Conservation (phyloP, 2,329 filamentous ascomycete genomes). For the Microsporum ferrugineum region DNA sequence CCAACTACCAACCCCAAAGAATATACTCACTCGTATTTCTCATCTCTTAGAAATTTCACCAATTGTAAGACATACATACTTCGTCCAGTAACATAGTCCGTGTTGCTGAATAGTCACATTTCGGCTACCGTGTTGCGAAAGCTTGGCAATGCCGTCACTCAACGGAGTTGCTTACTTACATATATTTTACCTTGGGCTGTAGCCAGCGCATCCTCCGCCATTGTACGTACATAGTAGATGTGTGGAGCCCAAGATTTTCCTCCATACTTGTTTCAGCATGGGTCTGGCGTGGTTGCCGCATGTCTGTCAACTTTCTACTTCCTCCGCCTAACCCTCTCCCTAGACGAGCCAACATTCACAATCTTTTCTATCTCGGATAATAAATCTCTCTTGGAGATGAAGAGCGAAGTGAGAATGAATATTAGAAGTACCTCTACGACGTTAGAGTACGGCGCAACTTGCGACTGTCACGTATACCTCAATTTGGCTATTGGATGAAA, state of each 20-base stretch:
- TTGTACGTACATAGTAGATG: not conserved
- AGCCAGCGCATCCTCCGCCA: not conserved
- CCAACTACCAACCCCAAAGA: too few relatives aligned
- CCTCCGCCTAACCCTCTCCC: not conserved
- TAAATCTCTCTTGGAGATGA: not conserved
- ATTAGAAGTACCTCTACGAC: not conserved
- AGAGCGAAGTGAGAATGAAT: not conserved
- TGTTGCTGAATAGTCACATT: not conserved
- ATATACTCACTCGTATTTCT: too few relatives aligned
- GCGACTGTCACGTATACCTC: too few relatives aligned
- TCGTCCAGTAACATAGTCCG: not conserved
- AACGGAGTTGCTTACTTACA: not conserved
- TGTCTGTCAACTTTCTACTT: not conserved
- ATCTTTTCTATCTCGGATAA: too few relatives aligned
- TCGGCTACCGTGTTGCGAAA: not conserved
- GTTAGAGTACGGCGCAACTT: too few relatives aligned
- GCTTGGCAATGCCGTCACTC: not conserved
- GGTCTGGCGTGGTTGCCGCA: not conserved
- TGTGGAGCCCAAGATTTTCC: not conserved
- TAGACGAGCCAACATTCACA: too few relatives aligned
- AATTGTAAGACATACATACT: not conserved
- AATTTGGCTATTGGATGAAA: too few relatives aligned
- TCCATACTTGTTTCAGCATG: not conserved
- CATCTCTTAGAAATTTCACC: not conserved
- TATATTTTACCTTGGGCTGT: not conserved